Base-by-base conservation (phyloP, 129 eudicot species). In the Saposhnikovia divaricata region DNA sequence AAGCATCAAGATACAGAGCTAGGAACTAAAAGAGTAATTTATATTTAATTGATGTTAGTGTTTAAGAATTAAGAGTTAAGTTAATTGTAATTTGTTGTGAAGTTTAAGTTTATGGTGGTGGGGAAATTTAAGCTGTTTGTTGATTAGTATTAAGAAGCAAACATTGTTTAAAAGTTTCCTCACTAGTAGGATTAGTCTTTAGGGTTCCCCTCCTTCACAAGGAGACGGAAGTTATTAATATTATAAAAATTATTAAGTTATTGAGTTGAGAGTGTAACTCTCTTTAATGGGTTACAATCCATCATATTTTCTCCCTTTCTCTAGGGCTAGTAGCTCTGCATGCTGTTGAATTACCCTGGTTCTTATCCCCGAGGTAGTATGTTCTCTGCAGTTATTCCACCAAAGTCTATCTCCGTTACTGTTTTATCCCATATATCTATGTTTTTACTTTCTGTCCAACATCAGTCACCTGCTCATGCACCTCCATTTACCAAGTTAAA, bases 381-480 rank as follows among this genome's bases (percentile, higher is more conserved):
- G 28, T 59, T 59, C 11, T 59, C 34, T 61, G 68, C 16, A n/a
- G 5, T 59, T 9, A 61, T 25, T 61, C 37, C 34, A n/a, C 69
- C 4, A 28, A 61, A 61, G 34, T 61, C 69, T 3, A 25, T 61
- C 16, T n/a, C 10, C 2, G 11, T n/a, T 25, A 61, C 28, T 23
- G 66, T 57, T 21, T 25, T n/a, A 61, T 61, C 15, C 16, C 69
- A 9, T 3, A 19, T 25, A 61, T 61, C 15, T n/a, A 28, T 61
- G 34, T 10, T 61, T 9, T 25, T 61, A 10, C 37, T 61, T 59
- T 61, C 5, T 61, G 15, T 61, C 34, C 69, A 9, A 25, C 34
- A n/a, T 59, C 68, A 25, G 69, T 68, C 77, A 84, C 76, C 72
- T 83, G 83, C 77, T 82, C 90, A 71, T 72, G 78, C 80, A 80